Evolutionary conservation across 495 filamentous ascomycete species (phyloP), one percentile per base, ranked within the genome.

Genomic region (Cetradonia linearis): DNA sequence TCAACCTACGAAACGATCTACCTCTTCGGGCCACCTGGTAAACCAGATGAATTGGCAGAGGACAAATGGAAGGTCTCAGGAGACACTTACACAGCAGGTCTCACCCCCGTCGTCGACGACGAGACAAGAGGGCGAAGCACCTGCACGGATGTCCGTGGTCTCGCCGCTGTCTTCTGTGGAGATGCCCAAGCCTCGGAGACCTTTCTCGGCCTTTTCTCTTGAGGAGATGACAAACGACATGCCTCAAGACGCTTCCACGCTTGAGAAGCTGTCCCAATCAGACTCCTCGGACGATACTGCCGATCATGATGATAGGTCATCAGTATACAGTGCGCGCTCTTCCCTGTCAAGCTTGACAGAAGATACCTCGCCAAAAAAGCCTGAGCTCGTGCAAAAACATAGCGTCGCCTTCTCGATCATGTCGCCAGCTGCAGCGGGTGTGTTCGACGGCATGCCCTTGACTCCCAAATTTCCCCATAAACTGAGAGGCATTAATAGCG

Each of bases 361-460:
- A 30, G 67, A 68, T 25, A 31, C 58, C 13, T 58, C 53, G 14
- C 23, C 42, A 34, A 13, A 62, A 9, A 60, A 53, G 28, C 33
- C 31, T 0, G 61, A 54, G n/a, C 18, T 31, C 10, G 53, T 55
- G 11, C 59, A 58, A 30, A 36, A 64, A 28, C 56, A 55, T 28
- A 69, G 67, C 55, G 59, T 68, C 65, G 34, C 70, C 68, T 67
- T 74, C 56, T 74, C 72, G 11, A 70, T 77, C 52, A 54, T 65
- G 8, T 75, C 71, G 1, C 75, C 76, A 1, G 63, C 64, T 3
- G 62, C 65, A 2, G 74, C 73, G 1, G 74, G 76, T 13, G 74
- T 77, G 7, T 77, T 79, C 55, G 76, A 77, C 57, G 58, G 60
- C 67, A 30, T 54, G 57, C 46, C 58, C 37, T 18, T 61, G 62